These are phyloP conservation scores for Aspergillus pseudoglaucus DNA, from an alignment of 2,329 filamentous ascomycete species.

Conservation along the genomic window DNA sequence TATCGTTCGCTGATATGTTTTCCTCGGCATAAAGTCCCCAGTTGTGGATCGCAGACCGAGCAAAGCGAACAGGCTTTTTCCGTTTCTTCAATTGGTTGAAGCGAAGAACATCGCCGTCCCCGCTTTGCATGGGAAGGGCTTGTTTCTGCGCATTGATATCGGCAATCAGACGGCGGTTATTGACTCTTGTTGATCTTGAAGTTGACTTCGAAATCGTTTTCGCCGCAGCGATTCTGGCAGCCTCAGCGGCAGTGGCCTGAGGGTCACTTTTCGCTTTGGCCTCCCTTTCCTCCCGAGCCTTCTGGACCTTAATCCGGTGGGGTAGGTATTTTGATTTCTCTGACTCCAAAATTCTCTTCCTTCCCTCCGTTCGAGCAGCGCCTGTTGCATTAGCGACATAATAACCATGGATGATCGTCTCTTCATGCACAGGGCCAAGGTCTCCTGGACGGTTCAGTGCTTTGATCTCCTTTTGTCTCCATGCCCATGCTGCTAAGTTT, in stretches of 20 bases:
- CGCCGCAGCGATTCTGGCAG: conserved; percentile 66
- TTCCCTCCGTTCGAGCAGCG: conserved; percentile 82
- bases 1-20: conserved; percentile 93
- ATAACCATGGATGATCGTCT: conserved; percentile 56
- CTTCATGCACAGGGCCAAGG: conserved; percentile 47
- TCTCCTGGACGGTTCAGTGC: conserved; percentile 56
- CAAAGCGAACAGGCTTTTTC: conserved; percentile 98
- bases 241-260: conserved; percentile 60
- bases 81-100: conserved; percentile 99
- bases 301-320: conserved; percentile 94
- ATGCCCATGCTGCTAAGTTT: conserved; percentile 59
- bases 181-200: conserved; percentile 87
- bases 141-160: conserved; percentile 95
- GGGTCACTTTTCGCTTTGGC: conserved; percentile 59
- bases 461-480: conserved; percentile 67
- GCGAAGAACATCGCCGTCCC: conserved; percentile 82
- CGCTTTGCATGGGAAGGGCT: conserved; percentile 58
- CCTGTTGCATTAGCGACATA: conserved; percentile 84
- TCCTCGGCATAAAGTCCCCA: conserved; percentile 98
- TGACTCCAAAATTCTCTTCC: conserved; percentile 91
- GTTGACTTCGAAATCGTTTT: conserved; percentile 80
- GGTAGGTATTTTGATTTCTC: conserved; percentile 98
- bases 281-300: conserved; percentile 84
- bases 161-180: conserved; percentile 88
- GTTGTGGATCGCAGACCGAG: conserved; percentile 94